phyloP scores from a whole-genome alignment of 1,139 yeast species.

The Blastobotrys serpentis region DNA sequence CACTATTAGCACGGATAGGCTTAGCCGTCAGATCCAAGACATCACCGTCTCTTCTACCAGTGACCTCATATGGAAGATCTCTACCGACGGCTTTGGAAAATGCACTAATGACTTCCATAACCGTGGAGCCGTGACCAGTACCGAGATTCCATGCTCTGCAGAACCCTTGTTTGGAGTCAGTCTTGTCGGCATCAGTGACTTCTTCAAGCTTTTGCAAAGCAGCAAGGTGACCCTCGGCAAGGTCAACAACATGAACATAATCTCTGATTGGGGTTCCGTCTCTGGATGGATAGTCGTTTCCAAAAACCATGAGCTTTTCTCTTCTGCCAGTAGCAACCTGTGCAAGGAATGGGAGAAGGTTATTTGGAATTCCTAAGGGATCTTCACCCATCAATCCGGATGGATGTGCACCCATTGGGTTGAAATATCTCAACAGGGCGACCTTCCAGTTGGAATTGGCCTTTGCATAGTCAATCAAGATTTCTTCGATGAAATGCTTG shows the following conservation, averaged over 20 bases:
- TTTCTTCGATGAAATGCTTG: slow-evolving; percentile 62
- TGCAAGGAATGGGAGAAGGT: slow-evolving; percentile 70
- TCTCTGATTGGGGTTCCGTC: slow-evolving; percentile 86
- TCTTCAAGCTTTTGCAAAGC: slow-evolving; percentile 60
- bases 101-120: slow-evolving; percentile 66
- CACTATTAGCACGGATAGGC: slow-evolving; percentile 63
- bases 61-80: slow-evolving; percentile 62
- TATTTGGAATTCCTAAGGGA: slow-evolving; percentile 75
- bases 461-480: slow-evolving; percentile 56
- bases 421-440: slow-evolving; percentile 73
- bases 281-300: slow-evolving; percentile 64
- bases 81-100: slow-evolving; percentile 69
- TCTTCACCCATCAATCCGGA: slow-evolving; percentile 79
- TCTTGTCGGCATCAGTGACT: slow-evolving; percentile 29
- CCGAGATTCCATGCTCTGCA: slow-evolving; percentile 84
- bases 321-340: slow-evolving; percentile 77
- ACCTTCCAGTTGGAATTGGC: slow-evolving; percentile 55
- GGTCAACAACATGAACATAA: slow-evolving; percentile 77
- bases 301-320: slow-evolving; percentile 62
- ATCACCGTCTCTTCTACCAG: slow-evolving; percentile 73
- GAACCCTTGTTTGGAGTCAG: slow-evolving; percentile 44
- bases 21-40: slow-evolving; percentile 74
- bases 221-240: slow-evolving; percentile 77
- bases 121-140: slow-evolving; percentile 77
- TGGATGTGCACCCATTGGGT: slow-evolving; percentile 85